These are phyloP conservation scores for Citrullus amarus DNA, from an alignment of 306 rosid genomes.

Conservation along the genomic window DNA sequence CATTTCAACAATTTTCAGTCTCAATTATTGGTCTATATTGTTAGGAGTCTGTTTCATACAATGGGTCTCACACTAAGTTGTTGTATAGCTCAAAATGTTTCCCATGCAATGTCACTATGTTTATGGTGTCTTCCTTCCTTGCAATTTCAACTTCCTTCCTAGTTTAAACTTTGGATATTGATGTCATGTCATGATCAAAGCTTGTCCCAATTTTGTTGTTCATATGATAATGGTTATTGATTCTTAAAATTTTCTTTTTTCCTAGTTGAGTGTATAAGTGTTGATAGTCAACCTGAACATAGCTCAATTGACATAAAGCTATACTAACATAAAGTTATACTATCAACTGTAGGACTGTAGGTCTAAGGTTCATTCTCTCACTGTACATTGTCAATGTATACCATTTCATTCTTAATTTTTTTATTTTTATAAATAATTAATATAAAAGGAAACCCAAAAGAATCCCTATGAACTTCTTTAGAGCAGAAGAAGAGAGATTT, in stretches of 20 bases:
- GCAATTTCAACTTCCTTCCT: background rate
- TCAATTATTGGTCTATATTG: constrained; percentile 3
- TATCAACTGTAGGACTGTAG: too few relatives aligned
- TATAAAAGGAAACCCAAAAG: too few relatives aligned
- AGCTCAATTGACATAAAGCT: too few relatives aligned
- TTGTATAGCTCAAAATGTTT: background rate
- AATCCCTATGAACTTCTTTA: too few relatives aligned
- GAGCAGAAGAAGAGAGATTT: too few relatives aligned
- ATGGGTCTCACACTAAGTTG: constrained; percentile 1
- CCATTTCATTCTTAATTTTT: too few relatives aligned
- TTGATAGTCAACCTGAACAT: background rate
- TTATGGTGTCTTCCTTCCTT: background rate
- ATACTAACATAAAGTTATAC: too few relatives aligned
- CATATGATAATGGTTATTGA: background rate
- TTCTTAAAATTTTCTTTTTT: background rate
- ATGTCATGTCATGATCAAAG: background rate
- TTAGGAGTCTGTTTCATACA: background rate
- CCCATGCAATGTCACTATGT: constrained; percentile 1
- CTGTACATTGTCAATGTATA: too few relatives aligned
- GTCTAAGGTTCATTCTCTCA: too few relatives aligned
- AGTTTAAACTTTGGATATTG: background rate
- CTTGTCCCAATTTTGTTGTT: background rate
- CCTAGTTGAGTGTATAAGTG: background rate
- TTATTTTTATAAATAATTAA: too few relatives aligned
- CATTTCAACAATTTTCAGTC: constrained; percentile 3